Base-by-base conservation (phyloP, 2,329 filamentous ascomycete genomes). In the Diplodia seriata region DNA sequence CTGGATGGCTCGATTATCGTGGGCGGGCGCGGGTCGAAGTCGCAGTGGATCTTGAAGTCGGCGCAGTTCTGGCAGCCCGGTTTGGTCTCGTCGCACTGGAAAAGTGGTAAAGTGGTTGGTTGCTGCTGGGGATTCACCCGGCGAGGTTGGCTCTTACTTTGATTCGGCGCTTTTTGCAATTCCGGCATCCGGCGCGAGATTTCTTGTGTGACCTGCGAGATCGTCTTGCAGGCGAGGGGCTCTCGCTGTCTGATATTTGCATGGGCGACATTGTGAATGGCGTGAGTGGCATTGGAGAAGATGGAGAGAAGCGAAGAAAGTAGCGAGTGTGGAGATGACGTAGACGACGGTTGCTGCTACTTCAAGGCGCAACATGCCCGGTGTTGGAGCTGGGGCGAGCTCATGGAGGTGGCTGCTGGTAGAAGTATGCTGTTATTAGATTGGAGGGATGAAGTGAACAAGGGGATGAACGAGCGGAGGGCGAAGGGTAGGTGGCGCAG, bases 161-260 rank as follows among this genome's bases (percentile, higher is more conserved):
- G 36, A 68, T 64, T 29, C 59, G 43, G 18, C 66, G 66, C 26
- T 12, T 55, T 20, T 68, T 68, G 49, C 66, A 68, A 29, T 68
- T 68, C 23, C 18, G 26, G 26, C 66, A 68, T 9, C 66, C 66
- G 8, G 49, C 31, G 11, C 66, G 56, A 1, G 57, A 62, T 9
- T 68, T 68, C 5, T 50, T 57, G 43, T 68, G 66, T 2, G 56
- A 49, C n/a, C 33, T 68, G 1, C 66, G 47, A 4, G 49, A 68
- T 26, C 53, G 47, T 23, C 11, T 36, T 8, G n/a, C 11, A 18
- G 15, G 26, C 33, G 38, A 31, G 1, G 23, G 23, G 18, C 51
- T 56, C 12, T 66, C 51, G 23, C 56, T 61, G 3, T 61, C 56
- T 4, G 56, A 61, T 7, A n/a, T 4, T 8, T 20, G 26, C 26